A percentile compares a stretch with the other conserved stretches of the same genome.
Conservation (phyloP, 2,329 filamentous ascomycete genomes). For the Fusarium fujikuroi region DNA sequence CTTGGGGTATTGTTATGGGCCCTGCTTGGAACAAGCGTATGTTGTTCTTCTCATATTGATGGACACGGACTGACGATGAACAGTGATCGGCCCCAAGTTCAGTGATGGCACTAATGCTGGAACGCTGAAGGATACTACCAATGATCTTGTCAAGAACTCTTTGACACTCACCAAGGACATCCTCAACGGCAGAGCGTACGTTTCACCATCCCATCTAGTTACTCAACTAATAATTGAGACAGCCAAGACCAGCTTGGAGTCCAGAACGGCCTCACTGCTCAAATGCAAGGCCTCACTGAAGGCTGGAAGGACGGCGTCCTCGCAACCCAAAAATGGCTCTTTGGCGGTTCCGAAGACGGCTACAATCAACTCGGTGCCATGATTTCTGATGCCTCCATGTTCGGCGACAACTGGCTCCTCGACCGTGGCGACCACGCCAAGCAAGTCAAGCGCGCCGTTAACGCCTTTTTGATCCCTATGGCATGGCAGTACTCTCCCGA, state of each 20-base stretch:
- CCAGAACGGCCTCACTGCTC: slow-evolving; percentile 16
- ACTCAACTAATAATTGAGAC: neutral
- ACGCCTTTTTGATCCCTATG: slow-evolving; percentile 21
- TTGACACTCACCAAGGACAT: slow-evolving; percentile 23
- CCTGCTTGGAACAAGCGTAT: slow-evolving; percentile 25
- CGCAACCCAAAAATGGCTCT: slow-evolving; percentile 20
- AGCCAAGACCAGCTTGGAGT: slow-evolving; percentile 24
- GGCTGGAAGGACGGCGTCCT: slow-evolving; percentile 22
- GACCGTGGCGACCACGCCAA: slow-evolving; percentile 18
- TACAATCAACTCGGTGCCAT: slow-evolving; percentile 12
- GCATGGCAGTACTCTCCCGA: slow-evolving; percentile 28
- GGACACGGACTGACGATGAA: accelerated
- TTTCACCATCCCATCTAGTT: accelerated
- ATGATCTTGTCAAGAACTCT: slow-evolving; percentile 27
- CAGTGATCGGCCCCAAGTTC: slow-evolving; percentile 20
- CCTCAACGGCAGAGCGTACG: slow-evolving; percentile 10
- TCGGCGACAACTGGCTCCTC: slow-evolving; percentile 19
- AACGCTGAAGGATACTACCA: slow-evolving; percentile 18
- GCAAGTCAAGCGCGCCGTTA: slow-evolving; percentile 16
- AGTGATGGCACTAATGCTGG: neutral
- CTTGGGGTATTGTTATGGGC: slow-evolving; percentile 23
- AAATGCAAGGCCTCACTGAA: slow-evolving; percentile 20
- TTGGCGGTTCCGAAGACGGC: slow-evolving; percentile 13
- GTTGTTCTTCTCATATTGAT: neutral
- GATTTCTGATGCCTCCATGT: slow-evolving; percentile 26